phyloP scores from a whole-genome alignment of 352 stramenopile species.

The Phytophthora fragariaefolia region DNA sequence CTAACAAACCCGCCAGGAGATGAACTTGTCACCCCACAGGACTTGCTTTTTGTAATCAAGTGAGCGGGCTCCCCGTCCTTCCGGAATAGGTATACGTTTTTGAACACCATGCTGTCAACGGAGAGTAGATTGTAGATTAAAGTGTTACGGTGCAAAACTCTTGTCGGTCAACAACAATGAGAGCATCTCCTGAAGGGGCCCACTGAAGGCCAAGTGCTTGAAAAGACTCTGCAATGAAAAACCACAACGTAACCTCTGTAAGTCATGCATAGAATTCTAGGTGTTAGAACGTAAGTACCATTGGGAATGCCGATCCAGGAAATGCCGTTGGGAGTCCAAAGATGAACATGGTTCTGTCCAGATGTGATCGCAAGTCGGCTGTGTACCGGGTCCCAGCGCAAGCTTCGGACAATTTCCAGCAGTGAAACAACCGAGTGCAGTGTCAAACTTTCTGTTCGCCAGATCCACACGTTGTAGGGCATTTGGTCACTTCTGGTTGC shows the following conservation, averaged over 20 bases:
- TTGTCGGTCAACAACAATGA: constrained; percentile 65
- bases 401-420: constrained; percentile 60
- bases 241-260: not conserved
- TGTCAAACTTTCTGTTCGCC: constrained; percentile 76
- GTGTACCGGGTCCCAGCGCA: constrained; percentile 67
- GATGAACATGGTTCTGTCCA: constrained; percentile 66
- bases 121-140: constrained; percentile 29
- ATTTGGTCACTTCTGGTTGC: constrained; percentile 85
- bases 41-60: constrained; percentile 77
- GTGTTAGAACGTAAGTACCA: constrained; percentile 26
- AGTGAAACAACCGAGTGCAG: constrained; percentile 72
- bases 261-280: not conserved
- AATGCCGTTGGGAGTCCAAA: constrained; percentile 70
- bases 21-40: constrained; percentile 61
- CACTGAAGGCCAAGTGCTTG: constrained; percentile 74
- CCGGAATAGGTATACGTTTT: too few species aligned
- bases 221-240: constrained; percentile 54
- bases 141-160: constrained; percentile 76
- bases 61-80: too few species aligned
- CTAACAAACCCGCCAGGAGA: constrained; percentile 70
- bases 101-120: not conserved
- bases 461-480: constrained; percentile 88
- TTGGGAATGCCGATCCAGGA: constrained; percentile 78
- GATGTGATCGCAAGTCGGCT: constrained; percentile 66
- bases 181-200: constrained; percentile 53